Base-by-base conservation (phyloP, 805 yeast genomes). In the Pichia kluyveri region DNA sequence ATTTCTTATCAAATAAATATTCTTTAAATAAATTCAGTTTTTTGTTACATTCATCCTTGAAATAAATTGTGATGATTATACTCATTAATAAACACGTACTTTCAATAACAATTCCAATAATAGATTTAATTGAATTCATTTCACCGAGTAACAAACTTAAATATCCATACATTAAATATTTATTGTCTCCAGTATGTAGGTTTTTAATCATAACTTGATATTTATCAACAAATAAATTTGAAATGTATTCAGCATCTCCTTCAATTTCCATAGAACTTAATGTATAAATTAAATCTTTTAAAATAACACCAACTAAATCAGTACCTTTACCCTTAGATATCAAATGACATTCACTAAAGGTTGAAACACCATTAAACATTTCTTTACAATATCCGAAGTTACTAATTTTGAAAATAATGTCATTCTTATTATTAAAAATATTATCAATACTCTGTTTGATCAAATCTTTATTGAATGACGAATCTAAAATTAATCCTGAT, bases 251-350 rank as follows among this genome's bases (percentile, higher is more conserved):
- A 5, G 73, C 62, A 52, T 73, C 67, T 7, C 71, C 67, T 7
- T 48, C 67, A 57, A 43, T 65, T 63, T 5, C 46, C 14, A 39
- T 32, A 7, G 9, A 5, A 18, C 43, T 47, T 75, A 60, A 52
- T 72, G 78, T 3, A 61, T 62, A 5, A 78, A 44, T 80, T 12
- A 79, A 67, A 59, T 79, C 83, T 48, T 71, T 66, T 11, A 77
- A 65, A 15, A 77, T 60, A 14, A 72, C 71, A 8, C 76, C 64
- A 9, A 73, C 60, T 15, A 77, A 54, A 56, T 79, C 81, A 47
- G 45, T 30, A 11, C 53, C 52, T 41, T 42, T 40, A 26, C 38
- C 47, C 32, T 42, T 47, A 32, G 31, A 36, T 3, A 34, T 14
- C 12, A 47, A 32, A 34, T 52, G 52, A 37, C 56, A 54, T 17